A percentile compares a stretch with the other conserved stretches of the same genome.
phyloP scores from a whole-genome alignment of 148 eudicot species.

The Bassia scoparia region DNA sequence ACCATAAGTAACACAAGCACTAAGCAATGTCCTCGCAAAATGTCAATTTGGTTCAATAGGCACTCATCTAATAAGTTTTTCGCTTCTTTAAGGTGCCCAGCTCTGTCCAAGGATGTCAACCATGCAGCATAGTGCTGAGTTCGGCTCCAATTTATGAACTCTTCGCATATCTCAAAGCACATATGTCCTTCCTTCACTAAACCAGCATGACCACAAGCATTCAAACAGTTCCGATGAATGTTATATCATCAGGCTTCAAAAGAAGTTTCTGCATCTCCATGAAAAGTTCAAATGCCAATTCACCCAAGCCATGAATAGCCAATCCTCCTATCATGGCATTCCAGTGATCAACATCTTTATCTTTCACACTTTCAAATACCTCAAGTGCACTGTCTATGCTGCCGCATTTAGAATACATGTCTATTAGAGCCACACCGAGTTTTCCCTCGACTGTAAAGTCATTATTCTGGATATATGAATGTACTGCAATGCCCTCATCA shows the following conservation, averaged over 20 bases:
- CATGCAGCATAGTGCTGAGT: slow-evolving; percentile 73
- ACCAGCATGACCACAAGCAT: slow-evolving; percentile 74
- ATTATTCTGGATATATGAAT: slow-evolving; percentile 37
- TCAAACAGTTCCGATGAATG: slow-evolving; percentile 58
- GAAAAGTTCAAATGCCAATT: slow-evolving; percentile 52
- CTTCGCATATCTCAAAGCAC: slow-evolving; percentile 73
- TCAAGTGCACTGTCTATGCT: slow-evolving; percentile 48
- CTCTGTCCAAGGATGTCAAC: slow-evolving; percentile 68
- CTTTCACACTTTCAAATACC: slow-evolving; percentile 42
- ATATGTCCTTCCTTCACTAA: slow-evolving; percentile 67
- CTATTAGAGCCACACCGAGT: slow-evolving; percentile 70
- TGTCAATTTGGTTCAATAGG: slow-evolving; percentile 61
- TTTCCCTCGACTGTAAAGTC: slow-evolving; percentile 41
- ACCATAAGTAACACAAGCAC: slow-evolving; percentile 47
- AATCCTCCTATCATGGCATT: slow-evolving; percentile 84
- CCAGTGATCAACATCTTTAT: slow-evolving; percentile 63
- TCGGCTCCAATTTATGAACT: slow-evolving; percentile 52
- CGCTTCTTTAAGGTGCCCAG: slow-evolving; percentile 56
- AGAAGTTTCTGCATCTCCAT: slow-evolving; percentile 49
- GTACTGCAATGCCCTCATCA: slow-evolving; percentile 55
- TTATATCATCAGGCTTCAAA: slow-evolving; percentile 60
- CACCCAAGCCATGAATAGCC: slow-evolving; percentile 63
- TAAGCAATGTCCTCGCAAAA: slow-evolving; percentile 65
- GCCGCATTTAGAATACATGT: slow-evolving; percentile 87
- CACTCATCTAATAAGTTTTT: slow-evolving; percentile 47